phyloP scores from a whole-genome alignment of 1,284 basidiomycete species.

The Pseudozyma sp. region DNA sequence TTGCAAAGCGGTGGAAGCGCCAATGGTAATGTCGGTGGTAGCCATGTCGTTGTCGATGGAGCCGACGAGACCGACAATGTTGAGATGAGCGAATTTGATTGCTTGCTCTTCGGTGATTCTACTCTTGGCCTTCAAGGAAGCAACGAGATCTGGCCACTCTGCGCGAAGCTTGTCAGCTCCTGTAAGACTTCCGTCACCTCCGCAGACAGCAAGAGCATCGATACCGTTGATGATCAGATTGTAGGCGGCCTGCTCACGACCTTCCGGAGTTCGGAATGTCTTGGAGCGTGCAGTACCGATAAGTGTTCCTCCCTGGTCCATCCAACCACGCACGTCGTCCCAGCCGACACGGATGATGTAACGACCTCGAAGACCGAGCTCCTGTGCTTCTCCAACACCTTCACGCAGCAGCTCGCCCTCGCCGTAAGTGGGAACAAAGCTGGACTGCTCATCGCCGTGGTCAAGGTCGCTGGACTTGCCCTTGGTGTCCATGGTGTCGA shows the following conservation, averaged over 20 bases:
- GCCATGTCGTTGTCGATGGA: constrained; percentile 99
- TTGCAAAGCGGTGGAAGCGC: constrained; percentile 92
- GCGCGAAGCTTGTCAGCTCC: constrained; percentile 92
- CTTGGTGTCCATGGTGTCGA: constrained; percentile 27
- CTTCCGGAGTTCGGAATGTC: constrained; percentile 86
- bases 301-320: constrained; percentile 86
- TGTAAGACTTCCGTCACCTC: constrained; percentile 94
- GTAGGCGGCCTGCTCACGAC: constrained; percentile 84
- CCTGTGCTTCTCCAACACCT: constrained; percentile 81
- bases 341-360: constrained; percentile 97
- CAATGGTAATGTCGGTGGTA: constrained; percentile 96
- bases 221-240: constrained; percentile 96
- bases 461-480: constrained; percentile 18
- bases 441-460: constrained; percentile 41
- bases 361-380: constrained; percentile 78
- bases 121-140: constrained; percentile 76
- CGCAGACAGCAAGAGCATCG: constrained; percentile 94
- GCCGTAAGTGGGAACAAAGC: constrained; percentile 81
- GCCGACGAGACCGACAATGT: constrained; percentile 95
- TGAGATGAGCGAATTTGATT: constrained; percentile 81
- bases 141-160: constrained; percentile 90
- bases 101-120: constrained; percentile 82
- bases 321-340: constrained; percentile 97
- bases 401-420: constrained; percentile 89
- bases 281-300: constrained; percentile 94